Evolutionary conservation across 2,329 filamentous ascomycete species (phyloP).

Genomic region (Ophiosphaerella herpotricha): DNA sequence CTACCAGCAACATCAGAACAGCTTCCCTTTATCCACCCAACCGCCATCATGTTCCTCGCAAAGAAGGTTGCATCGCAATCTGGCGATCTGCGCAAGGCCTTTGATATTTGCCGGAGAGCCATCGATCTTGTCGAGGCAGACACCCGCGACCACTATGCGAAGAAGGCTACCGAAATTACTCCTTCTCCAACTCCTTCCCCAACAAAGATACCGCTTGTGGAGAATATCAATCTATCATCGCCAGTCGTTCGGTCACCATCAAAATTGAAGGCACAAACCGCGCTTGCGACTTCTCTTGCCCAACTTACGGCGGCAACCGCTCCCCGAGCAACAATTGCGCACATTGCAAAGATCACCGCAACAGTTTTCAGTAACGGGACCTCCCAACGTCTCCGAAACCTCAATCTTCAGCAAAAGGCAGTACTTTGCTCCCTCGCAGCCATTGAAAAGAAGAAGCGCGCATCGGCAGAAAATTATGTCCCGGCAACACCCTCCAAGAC

Average conservation of each 20-base stretch:
- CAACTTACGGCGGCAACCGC: constrained; percentile 75
- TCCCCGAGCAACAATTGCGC: constrained; percentile 84
- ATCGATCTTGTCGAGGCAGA: constrained; percentile 89
- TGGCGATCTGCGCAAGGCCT: constrained; percentile 91
- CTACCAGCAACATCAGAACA: constrained; percentile 64
- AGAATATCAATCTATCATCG: constrained; percentile 76
- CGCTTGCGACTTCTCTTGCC: constrained; percentile 55
- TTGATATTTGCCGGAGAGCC: constrained; percentile 88
- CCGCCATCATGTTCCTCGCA: constrained; percentile 89
- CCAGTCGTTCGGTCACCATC: constrained; percentile 49
- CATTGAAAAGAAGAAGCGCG: constrained; percentile 75
- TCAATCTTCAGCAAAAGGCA: constrained; percentile 96
- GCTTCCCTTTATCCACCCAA: constrained; percentile 89
- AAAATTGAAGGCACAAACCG: constrained; percentile 37
- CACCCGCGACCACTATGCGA: constrained; percentile 73
- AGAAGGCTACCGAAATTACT: constrained; percentile 56
- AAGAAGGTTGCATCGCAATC: constrained; percentile 95
- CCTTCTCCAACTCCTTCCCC: constrained; percentile 61
- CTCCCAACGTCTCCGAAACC: constrained; percentile 77
- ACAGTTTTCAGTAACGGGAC: constrained; percentile 90
- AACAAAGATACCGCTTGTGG: constrained; percentile 75
- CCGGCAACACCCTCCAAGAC: constrained; percentile 50
- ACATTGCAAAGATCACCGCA: constrained; percentile 89
- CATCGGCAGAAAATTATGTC: constrained; percentile 35
- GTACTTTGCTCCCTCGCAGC: constrained; percentile 87